phyloP scores from a whole-genome alignment of 768 basidiomycete species.

The Sporobolomyces roseus region DNA sequence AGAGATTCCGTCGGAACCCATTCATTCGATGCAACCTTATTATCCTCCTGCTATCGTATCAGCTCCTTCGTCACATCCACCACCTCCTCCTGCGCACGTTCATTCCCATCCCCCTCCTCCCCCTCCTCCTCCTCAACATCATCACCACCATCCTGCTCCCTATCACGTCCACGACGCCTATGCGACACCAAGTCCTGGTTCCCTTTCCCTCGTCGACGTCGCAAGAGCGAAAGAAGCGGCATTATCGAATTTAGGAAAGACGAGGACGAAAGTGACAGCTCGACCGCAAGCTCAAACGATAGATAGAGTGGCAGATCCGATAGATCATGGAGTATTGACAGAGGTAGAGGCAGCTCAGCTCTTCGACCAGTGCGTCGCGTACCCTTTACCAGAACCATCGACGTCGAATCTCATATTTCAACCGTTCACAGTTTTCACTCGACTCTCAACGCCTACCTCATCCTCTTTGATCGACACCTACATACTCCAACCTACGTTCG shows the following conservation, averaged over 20 bases:
- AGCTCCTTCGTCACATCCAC: too few species aligned
- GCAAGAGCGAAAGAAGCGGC: conserved; percentile 24
- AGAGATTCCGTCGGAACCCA: too few species aligned
- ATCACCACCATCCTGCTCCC: neutral
- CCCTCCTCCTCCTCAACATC: neutral
- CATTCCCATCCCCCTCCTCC: neutral
- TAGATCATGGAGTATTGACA: conserved; percentile 21
- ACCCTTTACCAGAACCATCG: neutral
- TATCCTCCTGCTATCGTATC: too few species aligned
- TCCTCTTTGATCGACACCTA: conserved; percentile 20
- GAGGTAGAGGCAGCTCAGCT: conserved; percentile 11
- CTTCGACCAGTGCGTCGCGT: conserved; percentile 4
- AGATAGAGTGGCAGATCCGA: conserved; percentile 5
- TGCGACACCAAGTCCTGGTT: neutral
- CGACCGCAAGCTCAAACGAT: neutral
- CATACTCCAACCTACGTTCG: conserved; percentile 23
- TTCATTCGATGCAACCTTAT: too few species aligned
- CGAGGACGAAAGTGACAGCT: conserved; percentile 1
- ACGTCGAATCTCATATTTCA: neutral
- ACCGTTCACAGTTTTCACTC: conserved; percentile 27
- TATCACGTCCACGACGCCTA: conserved; percentile 3
- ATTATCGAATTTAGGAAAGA: conserved; percentile 19
- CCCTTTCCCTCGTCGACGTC: conserved; percentile 23
- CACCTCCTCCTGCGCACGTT: neutral
- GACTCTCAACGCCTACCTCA: conserved; percentile 19